Evolutionary conservation across 306 rosid species (phyloP).

Genomic region (Fragaria ananassa): DNA sequence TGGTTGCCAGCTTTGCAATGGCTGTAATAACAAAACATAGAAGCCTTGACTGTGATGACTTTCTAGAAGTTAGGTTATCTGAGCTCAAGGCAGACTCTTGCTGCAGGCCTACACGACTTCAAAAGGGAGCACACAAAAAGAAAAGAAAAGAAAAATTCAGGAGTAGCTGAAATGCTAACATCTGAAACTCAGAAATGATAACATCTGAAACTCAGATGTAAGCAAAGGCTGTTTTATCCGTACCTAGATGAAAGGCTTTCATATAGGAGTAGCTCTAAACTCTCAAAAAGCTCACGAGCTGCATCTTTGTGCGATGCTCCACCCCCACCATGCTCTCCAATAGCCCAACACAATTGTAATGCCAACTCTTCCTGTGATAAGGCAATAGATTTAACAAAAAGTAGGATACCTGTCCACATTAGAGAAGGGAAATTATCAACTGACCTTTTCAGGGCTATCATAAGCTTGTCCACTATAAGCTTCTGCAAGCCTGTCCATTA

Average conservation of each 20-base stretch:
- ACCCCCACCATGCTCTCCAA: constrained; percentile 98
- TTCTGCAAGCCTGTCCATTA: constrained; percentile 84
- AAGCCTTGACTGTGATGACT: constrained; percentile 88
- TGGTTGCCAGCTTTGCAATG: constrained; percentile 91
- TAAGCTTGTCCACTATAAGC: constrained; percentile 56
- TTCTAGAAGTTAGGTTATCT: constrained; percentile 51
- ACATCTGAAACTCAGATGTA: background rate
- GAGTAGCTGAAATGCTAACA: too few species aligned
- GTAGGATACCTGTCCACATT: constrained; percentile 6
- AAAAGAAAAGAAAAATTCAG: constrained; percentile 12
- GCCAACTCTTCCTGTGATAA: constrained; percentile 80
- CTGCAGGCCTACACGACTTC: constrained; percentile 77
- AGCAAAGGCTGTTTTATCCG: background rate
- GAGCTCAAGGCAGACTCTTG: constrained; percentile 54
- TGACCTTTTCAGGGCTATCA: constrained; percentile 82
- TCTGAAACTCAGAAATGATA: background rate
- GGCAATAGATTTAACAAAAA: constrained; percentile 19
- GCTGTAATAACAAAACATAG: constrained; percentile 91
- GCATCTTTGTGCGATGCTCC: constrained; percentile 89
- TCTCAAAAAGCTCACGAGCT: constrained; percentile 96
- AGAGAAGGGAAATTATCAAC: constrained; percentile 26
- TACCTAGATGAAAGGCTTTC: constrained; percentile 96
- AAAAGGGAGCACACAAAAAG: background rate
- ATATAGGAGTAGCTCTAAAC: constrained; percentile 86
- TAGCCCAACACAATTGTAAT: constrained; percentile 93